These are phyloP conservation scores for Torulaspora microellipsoides DNA, from an alignment of 805 yeast genomes.

Conservation along the genomic window DNA sequence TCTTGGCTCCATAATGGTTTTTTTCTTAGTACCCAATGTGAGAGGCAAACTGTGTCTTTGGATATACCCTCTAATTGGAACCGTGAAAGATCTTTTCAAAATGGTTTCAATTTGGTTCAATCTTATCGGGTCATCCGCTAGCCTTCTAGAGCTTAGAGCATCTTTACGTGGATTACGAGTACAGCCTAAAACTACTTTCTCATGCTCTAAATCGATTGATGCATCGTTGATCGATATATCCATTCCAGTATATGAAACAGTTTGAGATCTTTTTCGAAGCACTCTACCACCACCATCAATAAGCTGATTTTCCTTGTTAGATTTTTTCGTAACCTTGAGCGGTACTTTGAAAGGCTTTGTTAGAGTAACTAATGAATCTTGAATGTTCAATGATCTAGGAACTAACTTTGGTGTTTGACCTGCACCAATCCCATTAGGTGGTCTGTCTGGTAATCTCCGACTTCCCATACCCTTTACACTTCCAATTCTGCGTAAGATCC, in stretches of 20 bases:
- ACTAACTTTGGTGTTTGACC: conserved; percentile 65
- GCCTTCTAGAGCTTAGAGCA: conserved; percentile 56
- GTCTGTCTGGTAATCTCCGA: conserved; percentile 40
- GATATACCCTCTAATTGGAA: conserved; percentile 50
- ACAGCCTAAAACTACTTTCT: not conserved
- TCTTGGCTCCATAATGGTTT: conserved; percentile 68
- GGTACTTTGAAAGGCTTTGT: conserved; percentile 70
- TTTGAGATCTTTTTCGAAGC: conserved; percentile 28
- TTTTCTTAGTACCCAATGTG: conserved; percentile 76
- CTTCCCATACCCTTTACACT: conserved; percentile 30
- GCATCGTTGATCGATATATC: conserved; percentile 33
- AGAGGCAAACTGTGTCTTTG: conserved; percentile 55
- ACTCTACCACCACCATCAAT: conserved; percentile 12
- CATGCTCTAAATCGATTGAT: conserved; percentile 6
- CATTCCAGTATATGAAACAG: conserved; percentile 40
- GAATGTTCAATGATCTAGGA: conserved; percentile 49
- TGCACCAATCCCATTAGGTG: conserved; percentile 51
- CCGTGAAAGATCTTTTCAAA: conserved; percentile 48
- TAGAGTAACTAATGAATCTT: conserved; percentile 49
- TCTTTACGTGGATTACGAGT: conserved; percentile 37
- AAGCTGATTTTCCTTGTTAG: not conserved
- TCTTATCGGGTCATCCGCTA: conserved; percentile 37
- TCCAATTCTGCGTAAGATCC: too few relatives aligned
- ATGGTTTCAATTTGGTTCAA: conserved; percentile 38
- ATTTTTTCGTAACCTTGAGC: conserved; percentile 32